Conservation (phyloP, 78 protist genomes). For the Dictyostelium brefeldianum region DNA sequence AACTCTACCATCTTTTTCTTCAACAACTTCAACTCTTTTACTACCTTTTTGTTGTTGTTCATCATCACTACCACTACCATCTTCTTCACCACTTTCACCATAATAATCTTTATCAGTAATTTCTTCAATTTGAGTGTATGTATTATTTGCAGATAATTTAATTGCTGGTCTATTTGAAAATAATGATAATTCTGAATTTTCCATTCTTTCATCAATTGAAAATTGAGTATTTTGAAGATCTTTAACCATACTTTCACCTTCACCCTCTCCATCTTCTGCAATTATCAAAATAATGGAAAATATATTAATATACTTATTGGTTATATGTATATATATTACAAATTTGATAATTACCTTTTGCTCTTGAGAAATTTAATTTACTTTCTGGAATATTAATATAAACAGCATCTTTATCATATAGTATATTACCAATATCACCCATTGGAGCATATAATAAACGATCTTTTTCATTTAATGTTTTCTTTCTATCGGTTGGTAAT, state of each 20-base stretch:
- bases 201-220: slow-evolving; percentile 73
- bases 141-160: slow-evolving; percentile 46
- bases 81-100: slow-evolving; percentile 39
- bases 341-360: background rate
- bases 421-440: slow-evolving; percentile 97
- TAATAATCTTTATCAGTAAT: slow-evolving; percentile 53
- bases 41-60: background rate
- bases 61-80: slow-evolving; percentile 27
- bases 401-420: slow-evolving; percentile 98
- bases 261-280: slow-evolving; percentile 77
- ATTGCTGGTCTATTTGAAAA: slow-evolving; percentile 56
- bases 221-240: slow-evolving; percentile 54
- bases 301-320: background rate
- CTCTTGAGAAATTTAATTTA: slow-evolving; percentile 38
- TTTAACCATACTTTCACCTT: slow-evolving; percentile 88
- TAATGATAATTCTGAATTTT: slow-evolving; percentile 32
- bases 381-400: slow-evolving; percentile 92
- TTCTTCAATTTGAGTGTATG: slow-evolving; percentile 28
- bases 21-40: slow-evolving; percentile 80
- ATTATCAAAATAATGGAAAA: background rate
- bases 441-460: slow-evolving; percentile 94
- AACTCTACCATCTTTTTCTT: slow-evolving; percentile 41
- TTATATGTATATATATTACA: background rate
- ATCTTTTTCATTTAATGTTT: slow-evolving; percentile 89
- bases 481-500: slow-evolving; percentile 83